Percentiles rank a stretch among this genome's conserved stretches.
Evolutionary conservation across 2,329 filamentous ascomycete species (phyloP).

Genomic region (Ophiostoma australiae): DNA sequence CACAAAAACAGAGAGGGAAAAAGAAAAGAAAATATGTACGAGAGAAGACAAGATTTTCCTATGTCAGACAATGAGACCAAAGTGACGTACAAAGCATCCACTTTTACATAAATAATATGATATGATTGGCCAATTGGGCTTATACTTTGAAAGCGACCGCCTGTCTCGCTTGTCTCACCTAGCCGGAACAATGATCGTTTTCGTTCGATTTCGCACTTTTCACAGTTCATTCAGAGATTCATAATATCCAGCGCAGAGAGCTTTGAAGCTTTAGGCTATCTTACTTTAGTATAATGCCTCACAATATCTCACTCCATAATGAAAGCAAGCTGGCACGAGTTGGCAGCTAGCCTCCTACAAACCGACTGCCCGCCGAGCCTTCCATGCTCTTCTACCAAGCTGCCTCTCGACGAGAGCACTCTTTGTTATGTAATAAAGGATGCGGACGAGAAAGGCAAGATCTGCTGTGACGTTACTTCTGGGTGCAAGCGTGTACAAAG

Average conservation of each 20-base stretch:
- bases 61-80: not conserved
- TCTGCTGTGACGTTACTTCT: conserved; percentile 3
- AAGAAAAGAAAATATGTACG: not conserved
- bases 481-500: too few species aligned
- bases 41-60: not conserved
- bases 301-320: not conserved
- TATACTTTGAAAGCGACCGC: not conserved
- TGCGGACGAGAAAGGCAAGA: not conserved
- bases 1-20: not conserved
- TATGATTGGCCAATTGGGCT: not conserved
- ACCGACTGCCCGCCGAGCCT: not conserved
- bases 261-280: not conserved
- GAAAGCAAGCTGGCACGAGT: conserved; percentile 3
- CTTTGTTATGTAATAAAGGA: conserved; percentile 1
- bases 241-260: not conserved
- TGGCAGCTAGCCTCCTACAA: not conserved
- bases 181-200: not conserved
- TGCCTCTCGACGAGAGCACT: not conserved
- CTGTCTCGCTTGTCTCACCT: not conserved
- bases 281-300: not conserved
- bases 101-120: not conserved
- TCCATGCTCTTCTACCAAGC: not conserved
- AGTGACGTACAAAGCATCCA: not conserved
- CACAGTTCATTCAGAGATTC: not conserved
- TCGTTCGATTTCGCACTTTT: not conserved